These are phyloP conservation scores for Boletellus dicymbophilus DNA, from an alignment of 1,284 basidiomycete genomes.

Conservation along the genomic window DNA sequence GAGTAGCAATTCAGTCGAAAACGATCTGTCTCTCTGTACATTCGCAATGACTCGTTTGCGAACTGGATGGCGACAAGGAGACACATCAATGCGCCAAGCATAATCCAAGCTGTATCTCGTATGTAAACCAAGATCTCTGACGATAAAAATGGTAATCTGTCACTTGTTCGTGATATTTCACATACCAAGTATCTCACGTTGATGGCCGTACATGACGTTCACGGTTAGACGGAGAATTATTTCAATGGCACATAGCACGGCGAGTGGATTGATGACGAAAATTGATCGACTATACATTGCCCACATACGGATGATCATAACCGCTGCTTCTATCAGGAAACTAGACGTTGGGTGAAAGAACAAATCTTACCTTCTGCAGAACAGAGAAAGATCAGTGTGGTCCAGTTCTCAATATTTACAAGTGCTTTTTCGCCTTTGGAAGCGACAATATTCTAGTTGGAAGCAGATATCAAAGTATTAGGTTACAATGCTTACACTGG, in stretches of 20 bases:
- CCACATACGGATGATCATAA: background rate
- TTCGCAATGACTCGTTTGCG: background rate
- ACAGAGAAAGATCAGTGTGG: background rate
- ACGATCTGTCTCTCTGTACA: background rate
- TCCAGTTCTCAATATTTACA: too few relatives aligned
- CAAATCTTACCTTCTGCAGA: conserved; percentile 1
- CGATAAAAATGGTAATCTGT: background rate
- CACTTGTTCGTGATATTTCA: too few relatives aligned
- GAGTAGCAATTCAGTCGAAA: background rate
- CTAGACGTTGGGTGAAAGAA: background rate
- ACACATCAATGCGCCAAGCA: background rate
- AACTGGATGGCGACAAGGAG: background rate
- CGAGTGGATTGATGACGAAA: background rate
- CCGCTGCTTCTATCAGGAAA: background rate
- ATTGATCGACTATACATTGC: background rate
- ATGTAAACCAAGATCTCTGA: too few relatives aligned
- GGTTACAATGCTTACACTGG: too few relatives aligned
- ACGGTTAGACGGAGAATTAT: too few relatives aligned
- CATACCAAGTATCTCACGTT: background rate
- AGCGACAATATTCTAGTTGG: too few relatives aligned
- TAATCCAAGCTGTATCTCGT: background rate
- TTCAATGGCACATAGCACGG: background rate
- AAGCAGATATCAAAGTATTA: too few relatives aligned
- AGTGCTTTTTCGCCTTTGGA: too few relatives aligned
- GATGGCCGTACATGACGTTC: background rate